Evolutionary conservation across 1,284 basidiomycete genomes (phyloP).

Genomic region (Papiliotrema laurentii): DNA sequence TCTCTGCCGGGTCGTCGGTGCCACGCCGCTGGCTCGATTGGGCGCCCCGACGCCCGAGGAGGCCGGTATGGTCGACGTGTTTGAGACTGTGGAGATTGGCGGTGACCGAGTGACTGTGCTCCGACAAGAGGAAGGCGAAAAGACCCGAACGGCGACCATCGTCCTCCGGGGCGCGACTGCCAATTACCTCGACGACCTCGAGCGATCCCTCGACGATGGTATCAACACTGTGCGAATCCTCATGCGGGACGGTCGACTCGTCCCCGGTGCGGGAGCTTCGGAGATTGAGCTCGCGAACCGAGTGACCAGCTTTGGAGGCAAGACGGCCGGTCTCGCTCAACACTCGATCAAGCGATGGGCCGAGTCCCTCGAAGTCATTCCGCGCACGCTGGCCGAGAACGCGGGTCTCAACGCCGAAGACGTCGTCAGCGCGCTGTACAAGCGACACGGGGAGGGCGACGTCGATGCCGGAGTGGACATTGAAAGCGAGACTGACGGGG

Average conservation of each 20-base stretch:
- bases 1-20: constrained; percentile 89
- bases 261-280: constrained; percentile 90
- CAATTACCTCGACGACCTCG: constrained; percentile 90
- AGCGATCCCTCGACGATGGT: constrained; percentile 94
- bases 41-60: constrained; percentile 96
- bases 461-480: constrained; percentile 75
- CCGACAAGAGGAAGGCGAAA: constrained; percentile 72
- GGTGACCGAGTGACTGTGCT: constrained; percentile 97
- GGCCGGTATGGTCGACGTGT: constrained; percentile 86
- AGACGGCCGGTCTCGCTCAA: constrained; percentile 85
- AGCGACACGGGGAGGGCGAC: constrained; percentile 68
- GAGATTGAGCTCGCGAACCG: constrained; percentile 86
- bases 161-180: constrained; percentile 96
- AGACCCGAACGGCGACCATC: constrained; percentile 82
- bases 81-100: constrained; percentile 94
- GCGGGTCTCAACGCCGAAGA: constrained; percentile 93
- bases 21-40: constrained; percentile 90
- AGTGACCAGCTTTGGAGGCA: constrained; percentile 80
- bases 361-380: constrained; percentile 85
- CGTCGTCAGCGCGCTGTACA: constrained; percentile 79
- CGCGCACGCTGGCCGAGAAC: constrained; percentile 91
- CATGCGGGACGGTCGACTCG: constrained; percentile 81
- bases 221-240: constrained; percentile 94
- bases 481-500: constrained; percentile 54
- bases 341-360: constrained; percentile 92